Conservation (phyloP, 1,284 basidiomycete genomes). For the Papiliotrema fonsecae region DNA sequence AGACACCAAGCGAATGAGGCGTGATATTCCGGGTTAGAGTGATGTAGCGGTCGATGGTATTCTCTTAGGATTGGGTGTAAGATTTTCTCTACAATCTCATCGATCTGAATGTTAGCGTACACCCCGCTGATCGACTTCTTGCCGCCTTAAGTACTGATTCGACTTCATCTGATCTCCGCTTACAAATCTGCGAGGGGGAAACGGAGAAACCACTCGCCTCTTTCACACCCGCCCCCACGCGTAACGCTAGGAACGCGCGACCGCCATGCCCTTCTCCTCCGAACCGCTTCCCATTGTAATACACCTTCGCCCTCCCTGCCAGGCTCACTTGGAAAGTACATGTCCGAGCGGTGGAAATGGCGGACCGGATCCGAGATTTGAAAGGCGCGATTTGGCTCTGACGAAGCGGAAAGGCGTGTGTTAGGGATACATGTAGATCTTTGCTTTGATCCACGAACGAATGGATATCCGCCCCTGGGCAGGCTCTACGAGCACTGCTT, state of each 20-base stretch:
- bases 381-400: slow-evolving; percentile 28
- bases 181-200: not conserved
- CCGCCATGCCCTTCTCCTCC: slow-evolving; percentile 30
- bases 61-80: slow-evolving; percentile 31
- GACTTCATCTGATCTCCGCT: slow-evolving; percentile 20
- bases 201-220: slow-evolving; percentile 18
- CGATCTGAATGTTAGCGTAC: too few species aligned
- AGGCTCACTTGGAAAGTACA: slow-evolving; percentile 22
- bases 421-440: slow-evolving; percentile 43
- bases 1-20: slow-evolving; percentile 44
- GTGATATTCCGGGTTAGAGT: slow-evolving; percentile 42
- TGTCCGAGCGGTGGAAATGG: not conserved
- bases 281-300: slow-evolving; percentile 22
- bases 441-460: not conserved
- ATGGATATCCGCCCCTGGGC: not conserved
- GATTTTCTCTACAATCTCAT: slow-evolving; percentile 18
- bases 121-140: too few species aligned
- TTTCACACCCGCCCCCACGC: slow-evolving; percentile 36
- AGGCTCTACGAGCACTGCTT: not conserved
- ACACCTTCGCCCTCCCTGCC: slow-evolving; percentile 20
- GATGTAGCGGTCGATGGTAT: slow-evolving; percentile 39
- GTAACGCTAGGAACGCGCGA: slow-evolving; percentile 41
- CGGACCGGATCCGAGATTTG: slow-evolving; percentile 10
- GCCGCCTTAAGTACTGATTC: too few species aligned
- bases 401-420: slow-evolving; percentile 43